phyloP scores from a whole-genome alignment of 2,329 filamentous ascomycete genomes.

The Nemania abortiva region DNA sequence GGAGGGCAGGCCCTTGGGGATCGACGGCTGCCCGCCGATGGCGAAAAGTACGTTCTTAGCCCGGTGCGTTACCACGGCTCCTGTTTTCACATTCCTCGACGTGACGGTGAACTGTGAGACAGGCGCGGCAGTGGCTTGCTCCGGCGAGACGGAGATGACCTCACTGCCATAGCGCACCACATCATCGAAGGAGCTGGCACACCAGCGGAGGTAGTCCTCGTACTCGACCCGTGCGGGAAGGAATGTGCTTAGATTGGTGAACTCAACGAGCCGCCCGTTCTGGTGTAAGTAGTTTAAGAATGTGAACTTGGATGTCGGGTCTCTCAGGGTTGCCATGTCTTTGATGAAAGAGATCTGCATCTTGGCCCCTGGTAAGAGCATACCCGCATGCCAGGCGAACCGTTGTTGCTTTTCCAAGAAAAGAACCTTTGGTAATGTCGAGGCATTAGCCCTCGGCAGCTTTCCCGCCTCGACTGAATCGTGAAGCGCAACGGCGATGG shows the following conservation, averaged over 20 bases:
- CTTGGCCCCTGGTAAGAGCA: constrained; percentile 91
- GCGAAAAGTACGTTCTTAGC: constrained; percentile 75
- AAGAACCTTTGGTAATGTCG: constrained; percentile 74
- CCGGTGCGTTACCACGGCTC: constrained; percentile 63
- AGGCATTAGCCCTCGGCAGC: constrained; percentile 54
- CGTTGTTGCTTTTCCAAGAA: constrained; percentile 87
- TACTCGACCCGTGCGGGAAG: constrained; percentile 88
- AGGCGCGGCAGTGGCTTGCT: constrained; percentile 60
- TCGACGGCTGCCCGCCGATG: constrained; percentile 72
- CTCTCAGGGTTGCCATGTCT: constrained; percentile 88
- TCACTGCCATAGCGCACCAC: constrained; percentile 82
- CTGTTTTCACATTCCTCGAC: constrained; percentile 71
- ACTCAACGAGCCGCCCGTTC: constrained; percentile 85
- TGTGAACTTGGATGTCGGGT: constrained; percentile 91
- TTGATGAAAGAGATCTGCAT: constrained; percentile 99
- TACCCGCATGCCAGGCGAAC: constrained; percentile 95
- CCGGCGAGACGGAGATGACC: constrained; percentile 77
- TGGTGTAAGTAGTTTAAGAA: constrained; percentile 94
- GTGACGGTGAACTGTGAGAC: constrained; percentile 76
- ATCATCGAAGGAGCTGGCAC: constrained; percentile 80
- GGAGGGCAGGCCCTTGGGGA: constrained; percentile 76
- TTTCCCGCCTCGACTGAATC: constrained; percentile 74
- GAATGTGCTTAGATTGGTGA: constrained; percentile 92
- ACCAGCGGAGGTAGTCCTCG: constrained; percentile 96
- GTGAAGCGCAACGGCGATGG: constrained; percentile 89